Evolutionary conservation across 2,329 filamentous ascomycete genomes (phyloP), one percentile per base, ranked within the genome.

Genomic region (Dendryphion nanum): DNA sequence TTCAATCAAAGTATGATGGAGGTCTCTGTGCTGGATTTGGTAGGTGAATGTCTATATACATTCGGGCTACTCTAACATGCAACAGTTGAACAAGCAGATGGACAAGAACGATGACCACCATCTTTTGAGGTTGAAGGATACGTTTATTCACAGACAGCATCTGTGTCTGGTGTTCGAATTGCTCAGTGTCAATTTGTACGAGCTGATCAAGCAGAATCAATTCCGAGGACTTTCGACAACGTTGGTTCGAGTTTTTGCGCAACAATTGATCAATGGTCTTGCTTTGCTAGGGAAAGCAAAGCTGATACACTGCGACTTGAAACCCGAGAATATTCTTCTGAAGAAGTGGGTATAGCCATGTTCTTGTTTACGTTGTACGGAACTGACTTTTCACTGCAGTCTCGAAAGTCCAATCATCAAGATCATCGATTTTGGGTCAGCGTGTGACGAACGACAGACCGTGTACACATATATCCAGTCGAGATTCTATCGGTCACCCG

Each of bases 1-100:
- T 98, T 98, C 74, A 98, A 98, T 63, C 93, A 98, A 68, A 97
- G 93, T 67, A 98, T 98, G 93, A 98, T 98, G 93, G 93, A 98
- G 64, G 93, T 98, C 20, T 98, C 93, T 2, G 93, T 98, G 17
- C 76, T 98, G 41, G 93, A 98, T 67, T 64, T 98, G 76, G 89
- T 94, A 76, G 41, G 80, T 53, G 29, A 37, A 20, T 8, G 13
- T 18, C 15, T 15, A 8, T 16, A 19, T n/a, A 23, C 37, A 13
- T 12, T 23, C 36, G 32, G 17, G 21, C 12, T 31, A 33, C 17
- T 28, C 50, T 68, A 33, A 66, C 33, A 34, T 16, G 32, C n/a
- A 14, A 8, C 55, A 93, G 88, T 79, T 98, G 59, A 98, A 98
- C 66, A 95, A 89, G 49, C 95, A 96, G 64, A 89, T 97, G 60